These are phyloP conservation scores for Mucor lusitanicus DNA, from an alignment of 371 early-diverging fungal genomes.

Conservation along the genomic window DNA sequence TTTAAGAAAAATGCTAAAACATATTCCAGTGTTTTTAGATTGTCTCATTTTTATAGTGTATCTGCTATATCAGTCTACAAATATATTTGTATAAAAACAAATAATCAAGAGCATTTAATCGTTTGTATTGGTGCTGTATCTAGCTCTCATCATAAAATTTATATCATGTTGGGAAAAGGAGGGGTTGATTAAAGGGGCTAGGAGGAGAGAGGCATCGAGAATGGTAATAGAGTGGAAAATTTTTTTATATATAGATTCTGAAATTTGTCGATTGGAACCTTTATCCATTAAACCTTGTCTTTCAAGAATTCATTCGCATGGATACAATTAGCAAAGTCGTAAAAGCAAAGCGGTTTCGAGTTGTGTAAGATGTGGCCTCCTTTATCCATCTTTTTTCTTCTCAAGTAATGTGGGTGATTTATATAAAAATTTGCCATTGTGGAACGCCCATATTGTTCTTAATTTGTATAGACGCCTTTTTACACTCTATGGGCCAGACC, in stretches of 20 bases:
- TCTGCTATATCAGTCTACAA: neutral
- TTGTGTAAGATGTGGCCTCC: neutral
- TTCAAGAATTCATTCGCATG: neutral
- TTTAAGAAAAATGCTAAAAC: conserved; percentile 18
- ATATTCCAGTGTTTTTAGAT: neutral
- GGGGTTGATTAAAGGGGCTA: neutral
- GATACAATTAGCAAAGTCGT: neutral
- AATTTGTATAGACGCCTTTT: conserved; percentile 4
- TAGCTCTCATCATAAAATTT: neutral
- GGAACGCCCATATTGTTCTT: conserved; percentile 15
- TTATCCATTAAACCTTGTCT: neutral
- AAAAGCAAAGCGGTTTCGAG: neutral
- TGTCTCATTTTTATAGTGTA: neutral
- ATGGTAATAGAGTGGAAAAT: neutral
- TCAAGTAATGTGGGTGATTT: neutral
- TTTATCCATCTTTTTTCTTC: neutral
- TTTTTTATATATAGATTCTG: neutral
- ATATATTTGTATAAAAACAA: neutral
- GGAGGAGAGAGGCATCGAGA: neutral
- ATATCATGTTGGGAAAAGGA: neutral
- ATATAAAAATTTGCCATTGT: conserved; percentile 10
- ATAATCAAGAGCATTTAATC: neutral
- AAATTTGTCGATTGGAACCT: neutral
- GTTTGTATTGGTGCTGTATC: neutral
- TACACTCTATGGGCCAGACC: conserved; percentile 5